A percentile compares a stretch with the other conserved stretches of the same genome.
These are phyloP conservation scores for Amaranthus tricolor DNA, from an alignment of 179 eudicot genomes.

Conservation along the genomic window DNA sequence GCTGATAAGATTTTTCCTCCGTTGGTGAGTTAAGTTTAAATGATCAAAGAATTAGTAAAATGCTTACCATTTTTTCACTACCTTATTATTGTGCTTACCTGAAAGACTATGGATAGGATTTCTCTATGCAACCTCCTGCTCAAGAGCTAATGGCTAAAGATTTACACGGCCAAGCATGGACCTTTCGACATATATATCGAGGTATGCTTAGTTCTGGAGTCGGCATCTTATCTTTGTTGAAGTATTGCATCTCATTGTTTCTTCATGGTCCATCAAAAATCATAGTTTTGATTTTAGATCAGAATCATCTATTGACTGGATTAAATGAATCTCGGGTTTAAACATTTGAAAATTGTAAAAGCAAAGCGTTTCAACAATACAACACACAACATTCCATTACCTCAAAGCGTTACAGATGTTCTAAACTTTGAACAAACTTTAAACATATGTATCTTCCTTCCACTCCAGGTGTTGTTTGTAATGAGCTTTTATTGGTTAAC, in stretches of 20 bases:
- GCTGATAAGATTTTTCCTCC: slow-evolving; percentile 99
- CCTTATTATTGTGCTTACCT: slow-evolving; percentile 37
- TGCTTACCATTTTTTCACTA: slow-evolving; percentile 2
- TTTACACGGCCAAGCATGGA: slow-evolving; percentile 95
- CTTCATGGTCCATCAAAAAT: background rate
- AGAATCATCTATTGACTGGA: background rate
- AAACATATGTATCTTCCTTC: background rate
- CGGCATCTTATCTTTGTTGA: background rate
- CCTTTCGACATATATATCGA: slow-evolving; percentile 91
- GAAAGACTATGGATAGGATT: slow-evolving; percentile 58
- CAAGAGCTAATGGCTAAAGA: slow-evolving; percentile 94
- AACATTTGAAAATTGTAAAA: background rate
- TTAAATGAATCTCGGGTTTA: background rate
- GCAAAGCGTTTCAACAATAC: too few relatives aligned
- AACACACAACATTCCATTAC: too few relatives aligned
- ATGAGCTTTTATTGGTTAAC: background rate
- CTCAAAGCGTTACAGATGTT: too few relatives aligned
- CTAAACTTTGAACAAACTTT: background rate
- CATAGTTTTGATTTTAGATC: background rate
- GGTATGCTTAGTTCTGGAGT: slow-evolving; percentile 36
- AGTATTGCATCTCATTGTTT: background rate
- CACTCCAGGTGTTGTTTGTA: background rate
- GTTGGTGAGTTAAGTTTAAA: slow-evolving; percentile 46
- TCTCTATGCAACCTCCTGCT: slow-evolving; percentile 97
- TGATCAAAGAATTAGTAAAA: background rate